A percentile compares a stretch with the other conserved stretches of the same genome.
Evolutionary conservation across 495 filamentous ascomycete genomes (phyloP).

Genomic region (Cercophora newfieldiana): DNA sequence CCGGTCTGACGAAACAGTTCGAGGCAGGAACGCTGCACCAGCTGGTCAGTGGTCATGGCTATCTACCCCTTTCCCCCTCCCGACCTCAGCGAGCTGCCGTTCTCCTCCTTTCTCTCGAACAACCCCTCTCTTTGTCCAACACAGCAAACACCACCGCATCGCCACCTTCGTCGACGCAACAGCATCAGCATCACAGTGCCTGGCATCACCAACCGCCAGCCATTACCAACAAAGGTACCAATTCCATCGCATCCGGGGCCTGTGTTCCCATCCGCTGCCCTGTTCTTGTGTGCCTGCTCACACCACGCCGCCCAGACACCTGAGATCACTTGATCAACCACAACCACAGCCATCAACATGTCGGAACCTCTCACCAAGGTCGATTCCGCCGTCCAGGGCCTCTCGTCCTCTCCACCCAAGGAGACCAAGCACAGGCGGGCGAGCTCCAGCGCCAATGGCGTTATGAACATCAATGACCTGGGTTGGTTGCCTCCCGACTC

Average conservation of each 20-base stretch:
- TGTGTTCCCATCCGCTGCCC: not conserved
- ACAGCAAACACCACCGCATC: conserved; percentile 13
- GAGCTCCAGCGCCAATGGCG: conserved; percentile 64
- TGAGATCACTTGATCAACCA: conserved; percentile 15
- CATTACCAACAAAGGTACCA: conserved; percentile 10
- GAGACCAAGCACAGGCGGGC: conserved; percentile 64
- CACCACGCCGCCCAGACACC: conserved; percentile 7
- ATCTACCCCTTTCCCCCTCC: conserved; percentile 19
- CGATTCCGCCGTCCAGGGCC: conserved; percentile 81
- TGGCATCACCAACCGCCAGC: not conserved
- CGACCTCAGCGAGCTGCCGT: conserved; percentile 18
- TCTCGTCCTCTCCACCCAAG: conserved; percentile 65
- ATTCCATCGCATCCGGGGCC: not conserved
- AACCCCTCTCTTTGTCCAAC: conserved; percentile 28
- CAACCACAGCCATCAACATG: conserved; percentile 49
- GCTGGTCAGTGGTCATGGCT: conserved; percentile 9
- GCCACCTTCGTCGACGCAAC: not conserved
- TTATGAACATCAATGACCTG: conserved; percentile 83
- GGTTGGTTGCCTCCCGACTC: conserved; percentile 53
- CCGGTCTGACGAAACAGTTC: conserved; percentile 37
- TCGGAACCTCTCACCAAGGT: conserved; percentile 75
- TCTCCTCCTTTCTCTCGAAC: conserved; percentile 19
- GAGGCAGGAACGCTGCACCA: conserved; percentile 29
- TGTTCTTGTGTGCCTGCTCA: conserved; percentile 5
- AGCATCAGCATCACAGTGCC: conserved; percentile 8